Conservation (phyloP, 2,329 filamentous ascomycete species). For the Claviceps capensis region DNA sequence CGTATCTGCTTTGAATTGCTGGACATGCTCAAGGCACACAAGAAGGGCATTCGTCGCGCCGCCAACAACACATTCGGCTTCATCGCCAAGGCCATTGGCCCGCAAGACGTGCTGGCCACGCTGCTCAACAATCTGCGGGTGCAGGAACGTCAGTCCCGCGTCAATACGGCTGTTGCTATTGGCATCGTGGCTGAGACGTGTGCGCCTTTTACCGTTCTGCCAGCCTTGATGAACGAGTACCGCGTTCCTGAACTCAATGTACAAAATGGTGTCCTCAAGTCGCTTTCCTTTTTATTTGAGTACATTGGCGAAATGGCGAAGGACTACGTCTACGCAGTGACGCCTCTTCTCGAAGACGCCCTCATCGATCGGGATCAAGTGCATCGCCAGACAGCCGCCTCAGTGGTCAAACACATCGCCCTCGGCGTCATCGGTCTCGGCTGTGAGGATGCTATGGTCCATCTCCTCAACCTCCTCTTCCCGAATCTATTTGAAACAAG, state of each 20-base stretch:
- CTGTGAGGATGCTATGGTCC: conserved; percentile 96
- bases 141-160: conserved; percentile 93
- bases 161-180: conserved; percentile 96
- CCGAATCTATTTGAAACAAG: conserved; percentile 97
- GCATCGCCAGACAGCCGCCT: conserved; percentile 89
- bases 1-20: conserved; percentile 97
- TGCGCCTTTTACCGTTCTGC: conserved; percentile 95
- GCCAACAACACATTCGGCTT: conserved; percentile 99
- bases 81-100: conserved; percentile 97
- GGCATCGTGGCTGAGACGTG: conserved; percentile 98
- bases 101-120: conserved; percentile 91
- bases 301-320: conserved; percentile 99
- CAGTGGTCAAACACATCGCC: conserved; percentile 94
- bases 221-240: conserved; percentile 98
- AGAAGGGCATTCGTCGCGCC: conserved; percentile 94
- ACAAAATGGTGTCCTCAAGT: conserved; percentile 96
- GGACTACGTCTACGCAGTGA: conserved; percentile 97
- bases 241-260: conserved; percentile 96
- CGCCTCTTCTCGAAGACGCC: conserved; percentile 87
- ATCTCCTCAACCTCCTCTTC: conserved; percentile 89
- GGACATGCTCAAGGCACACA: conserved; percentile 99
- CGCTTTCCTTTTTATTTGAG: conserved; percentile 91
- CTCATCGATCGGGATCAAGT: conserved; percentile 97
- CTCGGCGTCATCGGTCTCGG: conserved; percentile 94
- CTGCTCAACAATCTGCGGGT: conserved; percentile 93